Base-by-base conservation (phyloP, 257 asterid genomes). In the Capsicum baccatum region DNA sequence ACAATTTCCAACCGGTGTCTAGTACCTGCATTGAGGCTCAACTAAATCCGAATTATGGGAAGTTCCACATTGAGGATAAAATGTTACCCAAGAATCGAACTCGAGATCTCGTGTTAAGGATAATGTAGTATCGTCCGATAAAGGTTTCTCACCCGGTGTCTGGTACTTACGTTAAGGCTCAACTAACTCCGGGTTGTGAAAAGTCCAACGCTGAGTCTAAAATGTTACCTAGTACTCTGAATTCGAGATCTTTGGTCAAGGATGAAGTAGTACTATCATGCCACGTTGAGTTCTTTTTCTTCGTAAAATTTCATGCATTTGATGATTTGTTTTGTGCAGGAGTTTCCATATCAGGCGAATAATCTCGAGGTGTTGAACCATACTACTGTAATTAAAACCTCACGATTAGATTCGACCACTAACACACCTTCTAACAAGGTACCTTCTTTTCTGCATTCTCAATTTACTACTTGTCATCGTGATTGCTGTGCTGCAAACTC, bases 391-490 rank as follows among this genome's bases (percentile, higher is more conserved):
- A 82, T 57, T 85, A 60, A 84, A 66, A 37, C 33, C 2, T 67
- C 83, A 4, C 87, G 79, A 9, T 86, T 68, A 70, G 88, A 85
- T 86, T 86, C 94, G 58, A 84, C 26, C 39, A 48, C 87, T 35
- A 87, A 89, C 63, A 90, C 91, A 83, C 76, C 90, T 86, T 81
- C 87, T 89, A 89, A 86, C 79, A 93, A 93, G 95, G 97, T 94
- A 67, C 14, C 12, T 58, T 8, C 6, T 54, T 56, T 16, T 66
- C 66, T 17, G 55, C 82, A 81, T 66, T 39, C 37, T 83, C 19
- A 76, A 79, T 19, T 17, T 57, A 26, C 33, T 26, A 26, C 9
- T 33, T 3, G 39, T 17, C 35, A 4, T 50, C 7, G 50, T 8
- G 33, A 39, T 66, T 81, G 33, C 33, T 26, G 33, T 60, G 54